A percentile compares a stretch with the other conserved stretches of the same genome.
Conservation (phyloP, 257 asterid genomes). For the Salvia miltiorrhiza region DNA sequence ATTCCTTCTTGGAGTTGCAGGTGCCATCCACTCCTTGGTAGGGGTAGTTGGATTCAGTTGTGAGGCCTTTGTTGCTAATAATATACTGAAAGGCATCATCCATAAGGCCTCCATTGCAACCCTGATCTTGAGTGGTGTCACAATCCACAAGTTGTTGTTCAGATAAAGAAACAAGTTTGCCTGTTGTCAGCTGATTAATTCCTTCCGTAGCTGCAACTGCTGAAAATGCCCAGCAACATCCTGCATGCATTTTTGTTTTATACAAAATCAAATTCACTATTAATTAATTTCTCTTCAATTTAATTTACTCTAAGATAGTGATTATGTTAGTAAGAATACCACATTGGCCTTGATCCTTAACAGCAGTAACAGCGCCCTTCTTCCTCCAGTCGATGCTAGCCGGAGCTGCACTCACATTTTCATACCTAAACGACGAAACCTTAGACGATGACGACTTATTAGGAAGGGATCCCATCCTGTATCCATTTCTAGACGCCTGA, state of each 20-base stretch:
- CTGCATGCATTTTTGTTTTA: background rate
- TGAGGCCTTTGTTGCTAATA: constrained; percentile 4
- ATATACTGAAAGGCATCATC: constrained; percentile 7
- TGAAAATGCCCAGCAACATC: background rate
- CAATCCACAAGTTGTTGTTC: constrained; percentile 17
- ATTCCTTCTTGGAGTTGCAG: constrained; percentile 4
- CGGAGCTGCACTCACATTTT: constrained; percentile 37
- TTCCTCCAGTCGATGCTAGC: constrained; percentile 38
- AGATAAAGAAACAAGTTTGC: background rate
- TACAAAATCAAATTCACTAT: too few species aligned
- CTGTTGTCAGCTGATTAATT: too few species aligned
- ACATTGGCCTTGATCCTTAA: constrained; percentile 45
- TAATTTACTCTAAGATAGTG: too few species aligned
- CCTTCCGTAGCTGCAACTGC: background rate
- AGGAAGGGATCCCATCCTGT: constrained; percentile 13
- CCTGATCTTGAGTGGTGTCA: constrained; percentile 1
- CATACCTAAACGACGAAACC: constrained; percentile 28
- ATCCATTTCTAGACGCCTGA: constrained; percentile 17
- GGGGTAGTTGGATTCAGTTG: constrained; percentile 5
- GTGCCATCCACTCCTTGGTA: background rate
- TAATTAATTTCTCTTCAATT: background rate
- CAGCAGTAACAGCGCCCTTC: constrained; percentile 45
- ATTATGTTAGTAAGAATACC: too few species aligned
- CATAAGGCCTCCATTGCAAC: constrained; percentile 1
- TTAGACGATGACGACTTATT: too few species aligned